phyloP scores from a whole-genome alignment of 805 yeast genomes.

The Jamesozyma gamospora region DNA sequence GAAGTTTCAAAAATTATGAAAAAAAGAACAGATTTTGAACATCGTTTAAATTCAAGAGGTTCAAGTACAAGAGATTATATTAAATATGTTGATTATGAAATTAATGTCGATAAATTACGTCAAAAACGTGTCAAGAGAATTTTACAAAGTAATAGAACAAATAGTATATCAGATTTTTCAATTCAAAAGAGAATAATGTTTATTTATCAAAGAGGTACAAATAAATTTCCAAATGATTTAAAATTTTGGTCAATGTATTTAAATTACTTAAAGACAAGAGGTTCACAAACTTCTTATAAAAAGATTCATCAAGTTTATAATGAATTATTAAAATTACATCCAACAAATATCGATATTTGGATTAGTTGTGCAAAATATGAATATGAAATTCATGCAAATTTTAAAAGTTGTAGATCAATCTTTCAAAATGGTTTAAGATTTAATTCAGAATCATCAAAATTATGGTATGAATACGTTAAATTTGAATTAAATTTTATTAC shows the following conservation, averaged over 20 bases:
- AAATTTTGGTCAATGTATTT: slow-evolving; percentile 73
- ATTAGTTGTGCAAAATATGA: slow-evolving; percentile 90
- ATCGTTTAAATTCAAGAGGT: slow-evolving; percentile 76
- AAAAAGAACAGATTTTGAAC: slow-evolving; percentile 92
- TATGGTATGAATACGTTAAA: slow-evolving; percentile 82
- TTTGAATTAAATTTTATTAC: slow-evolving; percentile 82
- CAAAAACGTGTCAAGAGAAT: slow-evolving; percentile 59
- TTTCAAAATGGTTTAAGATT: slow-evolving; percentile 80
- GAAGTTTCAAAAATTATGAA: slow-evolving; percentile 83
- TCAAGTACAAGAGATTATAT: slow-evolving; percentile 68
- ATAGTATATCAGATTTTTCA: slow-evolving; percentile 78
- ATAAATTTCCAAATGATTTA: slow-evolving; percentile 67
- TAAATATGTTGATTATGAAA: slow-evolving; percentile 72
- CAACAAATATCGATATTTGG: slow-evolving; percentile 88
- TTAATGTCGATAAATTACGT: slow-evolving; percentile 67
- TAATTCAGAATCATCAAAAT: slow-evolving; percentile 56
- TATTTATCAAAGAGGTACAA: slow-evolving; percentile 73
- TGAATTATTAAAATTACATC: slow-evolving; percentile 72
- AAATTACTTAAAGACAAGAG: slow-evolving; percentile 48
- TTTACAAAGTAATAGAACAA: slow-evolving; percentile 43
- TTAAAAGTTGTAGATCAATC: slow-evolving; percentile 77
- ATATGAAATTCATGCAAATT: slow-evolving; percentile 77
- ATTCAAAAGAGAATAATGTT: slow-evolving; percentile 71
- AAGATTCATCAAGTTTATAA: slow-evolving; percentile 70
- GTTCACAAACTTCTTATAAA: slow-evolving; percentile 50